Percentiles rank a stretch among this genome's conserved stretches.
Evolutionary conservation across 164 flowering plant species (phyloP).

Genomic region (Annona cherimola): DNA sequence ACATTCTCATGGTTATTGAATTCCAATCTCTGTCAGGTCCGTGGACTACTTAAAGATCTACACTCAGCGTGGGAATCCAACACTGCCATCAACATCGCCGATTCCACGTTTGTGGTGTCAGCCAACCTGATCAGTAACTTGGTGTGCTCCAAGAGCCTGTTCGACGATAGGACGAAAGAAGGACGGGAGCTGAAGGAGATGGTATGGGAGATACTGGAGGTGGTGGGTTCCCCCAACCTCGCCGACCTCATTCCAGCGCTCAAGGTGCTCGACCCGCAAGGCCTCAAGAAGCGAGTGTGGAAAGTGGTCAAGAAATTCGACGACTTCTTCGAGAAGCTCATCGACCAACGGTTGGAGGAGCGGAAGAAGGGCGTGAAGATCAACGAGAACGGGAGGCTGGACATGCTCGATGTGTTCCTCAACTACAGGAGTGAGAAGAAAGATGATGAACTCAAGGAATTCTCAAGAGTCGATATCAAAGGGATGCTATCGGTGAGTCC

Average conservation of each 20-base stretch:
- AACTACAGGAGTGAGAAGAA: conserved; percentile 27
- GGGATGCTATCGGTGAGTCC: conserved; percentile 28
- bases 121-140: conserved; percentile 29
- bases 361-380: conserved; percentile 21
- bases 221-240: conserved; percentile 27
- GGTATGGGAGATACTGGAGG: conserved; percentile 30
- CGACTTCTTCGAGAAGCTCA: conserved; percentile 28
- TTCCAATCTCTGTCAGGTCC: conserved; percentile 11
- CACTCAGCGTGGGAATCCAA: conserved; percentile 10
- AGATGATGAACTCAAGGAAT: conserved; percentile 25
- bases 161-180: conserved; percentile 20
- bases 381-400: conserved; percentile 26
- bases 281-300: conserved; percentile 22
- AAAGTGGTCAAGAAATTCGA: conserved; percentile 27
- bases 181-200: conserved; percentile 27
- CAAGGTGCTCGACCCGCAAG: conserved; percentile 28
- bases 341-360: conserved; percentile 28
- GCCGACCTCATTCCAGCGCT: conserved; percentile 27
- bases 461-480: conserved; percentile 30
- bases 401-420: conserved; percentile 32
- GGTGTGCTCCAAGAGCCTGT: conserved; percentile 26
- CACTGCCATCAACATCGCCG: conserved; percentile 20
- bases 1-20: too few species aligned
- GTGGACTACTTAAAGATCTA: conserved; percentile 10
- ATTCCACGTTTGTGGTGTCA: conserved; percentile 20